Percentiles rank a stretch among this genome's conserved stretches.
Evolutionary conservation across 345 rosid species (phyloP).

Genomic region (Toxicodendron radicans): DNA sequence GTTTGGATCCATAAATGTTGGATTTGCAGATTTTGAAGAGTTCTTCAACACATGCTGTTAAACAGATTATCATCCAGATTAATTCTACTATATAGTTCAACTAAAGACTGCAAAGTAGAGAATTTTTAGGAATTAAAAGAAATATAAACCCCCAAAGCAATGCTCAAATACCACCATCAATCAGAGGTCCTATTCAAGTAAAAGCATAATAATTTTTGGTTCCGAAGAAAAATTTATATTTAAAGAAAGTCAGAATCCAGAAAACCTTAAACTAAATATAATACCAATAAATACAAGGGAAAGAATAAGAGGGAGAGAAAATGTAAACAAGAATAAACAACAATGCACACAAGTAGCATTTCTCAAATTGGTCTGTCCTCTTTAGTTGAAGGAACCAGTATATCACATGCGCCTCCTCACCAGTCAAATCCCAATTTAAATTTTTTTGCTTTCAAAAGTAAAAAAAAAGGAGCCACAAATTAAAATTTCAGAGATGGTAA

Average conservation of each 20-base stretch:
- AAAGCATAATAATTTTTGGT: not conserved
- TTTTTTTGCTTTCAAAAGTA: not conserved
- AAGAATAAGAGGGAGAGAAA: not conserved
- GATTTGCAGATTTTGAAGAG: conserved; percentile 45
- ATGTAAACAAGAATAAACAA: not conserved
- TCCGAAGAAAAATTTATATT: not conserved
- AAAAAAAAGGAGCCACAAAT: not conserved
- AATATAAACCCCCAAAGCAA: not conserved
- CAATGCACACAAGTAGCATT: not conserved
- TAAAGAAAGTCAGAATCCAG: too few relatives aligned
- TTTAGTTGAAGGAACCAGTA: not conserved
- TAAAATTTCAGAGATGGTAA: not conserved
- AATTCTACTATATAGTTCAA: not conserved
- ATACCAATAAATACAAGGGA: not conserved
- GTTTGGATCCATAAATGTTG: conserved; percentile 65
- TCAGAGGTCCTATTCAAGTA: not conserved
- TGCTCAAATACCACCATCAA: not conserved
- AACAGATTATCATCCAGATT: conserved; percentile 17
- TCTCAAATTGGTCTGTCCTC: not conserved
- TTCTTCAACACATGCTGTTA: conserved; percentile 65
- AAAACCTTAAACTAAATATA: not conserved
- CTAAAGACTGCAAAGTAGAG: not conserved
- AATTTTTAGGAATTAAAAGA: not conserved
- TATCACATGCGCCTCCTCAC: not conserved
- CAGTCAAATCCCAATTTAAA: not conserved